Percentiles rank a stretch among this genome's conserved stretches.
Evolutionary conservation across 176 grass and related monocot genomes (phyloP).

Genomic region (Paspalum notatum): DNA sequence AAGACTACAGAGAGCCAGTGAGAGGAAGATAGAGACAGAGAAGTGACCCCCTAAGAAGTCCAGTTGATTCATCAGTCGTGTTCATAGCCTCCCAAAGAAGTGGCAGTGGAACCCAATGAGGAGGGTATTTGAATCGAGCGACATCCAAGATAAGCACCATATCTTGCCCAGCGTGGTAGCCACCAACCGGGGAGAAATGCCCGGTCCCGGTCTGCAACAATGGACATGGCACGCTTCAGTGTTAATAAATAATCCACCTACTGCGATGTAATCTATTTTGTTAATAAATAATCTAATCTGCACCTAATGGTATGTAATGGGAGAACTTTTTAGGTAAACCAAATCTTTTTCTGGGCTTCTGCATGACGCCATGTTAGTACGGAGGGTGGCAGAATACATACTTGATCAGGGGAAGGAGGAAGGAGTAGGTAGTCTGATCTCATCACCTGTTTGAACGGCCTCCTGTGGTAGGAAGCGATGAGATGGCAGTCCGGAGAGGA

Average conservation of each 20-base stretch:
- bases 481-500: slow-evolving; percentile 78
- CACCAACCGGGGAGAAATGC: slow-evolving; percentile 96
- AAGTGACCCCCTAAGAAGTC: slow-evolving; percentile 65
- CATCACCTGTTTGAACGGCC: slow-evolving; percentile 47
- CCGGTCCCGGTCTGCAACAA: slow-evolving; percentile 77
- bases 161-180: slow-evolving; percentile 74
- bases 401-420: not conserved
- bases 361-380: not conserved
- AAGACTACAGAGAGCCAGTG: not conserved
- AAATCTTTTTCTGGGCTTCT: no score
- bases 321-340: no score
- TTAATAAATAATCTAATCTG: not conserved
- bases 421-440: not conserved
- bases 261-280: not conserved
- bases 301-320: not conserved
- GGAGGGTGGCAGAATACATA: not conserved
- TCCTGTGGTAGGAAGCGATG: slow-evolving; percentile 73
- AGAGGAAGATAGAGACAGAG: slow-evolving; percentile 12
- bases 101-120: slow-evolving; percentile 88
- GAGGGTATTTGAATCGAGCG: slow-evolving; percentile 92
- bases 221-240: not conserved
- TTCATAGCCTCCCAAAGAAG: slow-evolving; percentile 97
- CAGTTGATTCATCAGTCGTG: slow-evolving; percentile 80
- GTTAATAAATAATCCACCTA: not conserved
- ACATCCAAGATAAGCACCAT: slow-evolving; percentile 94